These are phyloP conservation scores for Cercospora sojina DNA, from an alignment of 2,329 filamentous ascomycete genomes.

Conservation along the genomic window DNA sequence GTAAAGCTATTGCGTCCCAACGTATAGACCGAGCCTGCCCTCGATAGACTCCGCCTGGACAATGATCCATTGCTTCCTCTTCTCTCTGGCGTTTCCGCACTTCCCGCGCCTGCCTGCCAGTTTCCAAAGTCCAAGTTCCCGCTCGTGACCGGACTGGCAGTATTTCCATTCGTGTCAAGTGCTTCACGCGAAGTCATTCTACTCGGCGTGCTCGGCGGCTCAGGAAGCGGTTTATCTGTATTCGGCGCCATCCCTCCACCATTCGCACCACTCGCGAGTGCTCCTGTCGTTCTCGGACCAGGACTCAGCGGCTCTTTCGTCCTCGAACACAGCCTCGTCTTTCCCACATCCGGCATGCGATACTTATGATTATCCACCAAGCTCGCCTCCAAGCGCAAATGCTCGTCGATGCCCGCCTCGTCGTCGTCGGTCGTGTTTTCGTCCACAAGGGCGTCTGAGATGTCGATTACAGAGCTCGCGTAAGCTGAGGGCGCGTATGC, in stretches of 20 bases:
- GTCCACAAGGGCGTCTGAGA: constrained; percentile 56
- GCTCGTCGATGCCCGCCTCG: constrained; percentile 42
- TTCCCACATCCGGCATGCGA: constrained; percentile 68
- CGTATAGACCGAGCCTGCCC: constrained; percentile 87
- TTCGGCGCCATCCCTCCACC: constrained; percentile 13
- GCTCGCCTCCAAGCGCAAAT: constrained; percentile 44
- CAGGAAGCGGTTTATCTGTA: constrained; percentile 10
- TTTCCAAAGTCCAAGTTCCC: constrained; percentile 14
- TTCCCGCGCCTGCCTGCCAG: constrained; percentile 20
- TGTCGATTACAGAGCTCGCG: constrained; percentile 46
- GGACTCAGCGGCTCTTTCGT: constrained; percentile 37
- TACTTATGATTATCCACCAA: constrained; percentile 72
- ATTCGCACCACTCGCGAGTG: not conserved
- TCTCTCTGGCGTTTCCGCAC: constrained; percentile 28
- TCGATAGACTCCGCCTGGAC: constrained; percentile 59
- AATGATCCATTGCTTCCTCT: constrained; percentile 55
- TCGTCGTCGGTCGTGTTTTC: constrained; percentile 40
- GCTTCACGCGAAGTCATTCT: constrained; percentile 6
- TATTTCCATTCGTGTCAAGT: constrained; percentile 8
- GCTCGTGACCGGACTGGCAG: constrained; percentile 5
- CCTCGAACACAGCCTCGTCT: constrained; percentile 46
- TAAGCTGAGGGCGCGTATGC: constrained; percentile 5
- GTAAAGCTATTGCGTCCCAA: constrained; percentile 89
- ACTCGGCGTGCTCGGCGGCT: constrained; percentile 24
- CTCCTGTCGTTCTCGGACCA: constrained; percentile 33